Evolutionary conservation across 257 asterid species (phyloP), one percentile per base, ranked within the genome.

Genomic region (Salvia rosmarinus): DNA sequence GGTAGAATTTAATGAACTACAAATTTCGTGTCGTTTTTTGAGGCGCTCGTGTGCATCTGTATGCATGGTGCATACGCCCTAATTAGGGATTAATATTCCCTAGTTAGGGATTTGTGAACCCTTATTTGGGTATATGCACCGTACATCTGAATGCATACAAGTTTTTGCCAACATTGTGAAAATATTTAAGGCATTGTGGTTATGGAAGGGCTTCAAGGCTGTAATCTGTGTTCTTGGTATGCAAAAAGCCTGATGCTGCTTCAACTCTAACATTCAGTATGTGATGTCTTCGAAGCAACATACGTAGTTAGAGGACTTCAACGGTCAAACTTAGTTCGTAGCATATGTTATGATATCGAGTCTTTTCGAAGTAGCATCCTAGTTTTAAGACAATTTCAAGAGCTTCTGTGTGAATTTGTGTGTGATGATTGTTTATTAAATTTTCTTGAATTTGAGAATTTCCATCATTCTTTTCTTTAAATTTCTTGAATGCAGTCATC

Each of bases 1-100:
- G 90, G 90, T 85, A 75, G 60, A 51, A 37, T 14, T 51, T 9
- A 5, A 25, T 37, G 14, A 37, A 55, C n/a, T 37, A 20, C 14
- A 0, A 34, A 34, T 67, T 64, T 25, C 16, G 6, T 57, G 8
- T 40, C n/a, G n/a, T 23, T 25, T n/a, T n/a, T n/a, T n/a, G 30
- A 25, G 30, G 30, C n/a, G 3, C 30, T 25, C 30, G 1, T 25
- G 30, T 25, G 30, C 30, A 25, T 3, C 30, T 3, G 30, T 1
- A 25, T 25, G 30, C 30, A 25, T 3, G 30, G 30, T 25, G 30
- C 30, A 25, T 25, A 25, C 3, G 30, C 30, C 30, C 3, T 25
- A 25, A 25, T 25, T 25, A 25, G 30, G 30, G 30, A 25, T 25
- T 25, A 25, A 1, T 25, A 25, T 1, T 1, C 30, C 30, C 30